Conservation (phyloP, 1,284 basidiomycete species). For the Cystobasidium slooffiae region DNA sequence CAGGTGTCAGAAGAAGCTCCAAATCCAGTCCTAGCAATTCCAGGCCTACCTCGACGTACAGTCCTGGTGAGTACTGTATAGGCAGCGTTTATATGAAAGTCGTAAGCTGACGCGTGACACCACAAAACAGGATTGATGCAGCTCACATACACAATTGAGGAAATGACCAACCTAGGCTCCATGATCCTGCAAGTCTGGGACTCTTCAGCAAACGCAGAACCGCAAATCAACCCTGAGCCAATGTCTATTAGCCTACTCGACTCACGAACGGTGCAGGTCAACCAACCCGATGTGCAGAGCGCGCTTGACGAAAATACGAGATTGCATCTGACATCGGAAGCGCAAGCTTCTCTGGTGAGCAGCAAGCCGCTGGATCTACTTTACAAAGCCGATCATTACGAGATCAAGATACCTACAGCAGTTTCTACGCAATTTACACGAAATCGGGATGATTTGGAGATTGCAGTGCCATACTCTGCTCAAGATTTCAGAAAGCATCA, state of each 20-base stretch:
- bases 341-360: slow-evolving; percentile 67
- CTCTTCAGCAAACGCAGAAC: not conserved
- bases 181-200: slow-evolving; percentile 47
- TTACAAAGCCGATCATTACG: slow-evolving; percentile 63
- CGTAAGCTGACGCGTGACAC: too few relatives aligned
- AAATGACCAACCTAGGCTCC: slow-evolving; percentile 50
- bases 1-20: not conserved
- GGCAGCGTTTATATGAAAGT: not conserved
- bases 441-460: slow-evolving; percentile 53
- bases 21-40: slow-evolving; percentile 26
- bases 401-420: slow-evolving; percentile 67
- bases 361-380: slow-evolving; percentile 58
- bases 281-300: not conserved
- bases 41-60: slow-evolving; percentile 18
- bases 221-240: slow-evolving; percentile 17
- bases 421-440: slow-evolving; percentile 51
- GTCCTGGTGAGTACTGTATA: not conserved
- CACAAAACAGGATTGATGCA: not conserved
- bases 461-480: slow-evolving; percentile 51
- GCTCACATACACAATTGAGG: slow-evolving; percentile 48
- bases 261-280: slow-evolving; percentile 20
- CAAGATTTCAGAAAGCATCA: slow-evolving; percentile 50
- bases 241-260: slow-evolving; percentile 8
- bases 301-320: slow-evolving; percentile 3
- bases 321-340: slow-evolving; percentile 26